Percentiles rank a stretch among this genome's conserved stretches.
Conservation (phyloP, 1,284 basidiomycete genomes). For the Sutorius eximius region DNA sequence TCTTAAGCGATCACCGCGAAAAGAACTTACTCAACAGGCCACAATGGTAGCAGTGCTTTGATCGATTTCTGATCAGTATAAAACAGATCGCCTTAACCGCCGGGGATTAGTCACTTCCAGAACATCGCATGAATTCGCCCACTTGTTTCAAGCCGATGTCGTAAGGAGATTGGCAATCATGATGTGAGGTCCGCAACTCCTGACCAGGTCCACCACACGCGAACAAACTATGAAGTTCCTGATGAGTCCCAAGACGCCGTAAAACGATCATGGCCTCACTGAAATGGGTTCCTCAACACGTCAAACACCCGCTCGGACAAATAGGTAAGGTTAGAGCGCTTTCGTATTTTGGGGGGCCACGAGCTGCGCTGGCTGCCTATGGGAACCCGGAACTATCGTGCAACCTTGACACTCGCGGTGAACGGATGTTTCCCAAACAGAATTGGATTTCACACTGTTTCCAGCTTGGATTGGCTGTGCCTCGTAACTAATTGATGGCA, state of each 20-base stretch:
- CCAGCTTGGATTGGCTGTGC: conserved; percentile 30
- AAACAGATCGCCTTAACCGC: conserved; percentile 29
- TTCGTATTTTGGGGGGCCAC: conserved; percentile 6
- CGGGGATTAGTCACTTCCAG: conserved; percentile 35
- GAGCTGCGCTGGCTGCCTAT: conserved; percentile 16
- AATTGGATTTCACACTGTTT: conserved; percentile 30
- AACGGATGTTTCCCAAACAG: conserved; percentile 20
- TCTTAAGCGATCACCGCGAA: conserved; percentile 33
- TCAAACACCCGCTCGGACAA: conserved; percentile 10
- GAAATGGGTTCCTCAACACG: conserved; percentile 15
- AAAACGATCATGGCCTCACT: conserved; percentile 18
- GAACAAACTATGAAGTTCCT: conserved; percentile 16
- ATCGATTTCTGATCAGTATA: conserved; percentile 34
- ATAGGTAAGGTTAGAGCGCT: conserved; percentile 12
- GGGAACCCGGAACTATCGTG: conserved; percentile 13
- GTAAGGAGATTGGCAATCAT: conserved; percentile 39
- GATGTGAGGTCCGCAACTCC: conserved; percentile 17
- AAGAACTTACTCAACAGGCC: conserved; percentile 33
- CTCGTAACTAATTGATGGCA: conserved; percentile 31
- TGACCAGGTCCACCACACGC: conserved; percentile 15
- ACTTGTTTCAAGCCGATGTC: conserved; percentile 31
- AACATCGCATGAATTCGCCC: conserved; percentile 20
- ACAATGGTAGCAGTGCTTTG: conserved; percentile 27
- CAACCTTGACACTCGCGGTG: conserved; percentile 10
- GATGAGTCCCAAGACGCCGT: conserved; percentile 21